Conservation (phyloP, 169 alveolate genomes). For the Plasmodium sp. region DNA sequence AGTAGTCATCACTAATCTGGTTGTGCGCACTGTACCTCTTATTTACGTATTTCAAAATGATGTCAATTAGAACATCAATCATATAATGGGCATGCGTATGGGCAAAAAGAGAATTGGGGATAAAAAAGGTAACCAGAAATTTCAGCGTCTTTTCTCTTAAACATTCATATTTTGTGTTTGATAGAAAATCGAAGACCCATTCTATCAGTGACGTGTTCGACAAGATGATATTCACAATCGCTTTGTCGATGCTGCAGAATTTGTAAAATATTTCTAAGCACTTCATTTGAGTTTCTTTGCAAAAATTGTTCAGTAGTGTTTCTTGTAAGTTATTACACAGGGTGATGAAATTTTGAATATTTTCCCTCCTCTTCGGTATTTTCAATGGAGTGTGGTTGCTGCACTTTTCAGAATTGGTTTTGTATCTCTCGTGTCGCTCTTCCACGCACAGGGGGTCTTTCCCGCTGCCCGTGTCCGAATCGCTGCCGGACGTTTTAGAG, state of each 20-base stretch:
- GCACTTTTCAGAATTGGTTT: background rate
- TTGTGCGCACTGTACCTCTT: background rate
- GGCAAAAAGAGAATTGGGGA: slow-evolving; percentile 59
- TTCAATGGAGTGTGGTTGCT: background rate
- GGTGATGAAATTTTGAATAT: slow-evolving; percentile 33
- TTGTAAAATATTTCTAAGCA: slow-evolving; percentile 59
- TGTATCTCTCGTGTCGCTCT: background rate
- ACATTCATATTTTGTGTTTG: slow-evolving; percentile 68
- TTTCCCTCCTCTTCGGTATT: background rate
- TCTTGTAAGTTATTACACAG: slow-evolving; percentile 73
- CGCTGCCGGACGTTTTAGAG: background rate
- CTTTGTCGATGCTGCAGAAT: slow-evolving; percentile 48
- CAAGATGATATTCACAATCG: slow-evolving; percentile 47
- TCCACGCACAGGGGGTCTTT: background rate
- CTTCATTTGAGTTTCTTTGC: slow-evolving; percentile 69
- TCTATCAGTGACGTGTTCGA: slow-evolving; percentile 60
- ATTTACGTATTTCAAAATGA: slow-evolving; percentile 64
- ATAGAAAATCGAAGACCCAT: slow-evolving; percentile 59
- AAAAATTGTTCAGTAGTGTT: slow-evolving; percentile 55
- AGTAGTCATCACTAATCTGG: slow-evolving; percentile 7
- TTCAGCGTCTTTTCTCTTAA: slow-evolving; percentile 62
- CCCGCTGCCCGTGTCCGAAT: background rate
- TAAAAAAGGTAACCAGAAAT: slow-evolving; percentile 58
- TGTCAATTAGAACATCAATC: slow-evolving; percentile 54
- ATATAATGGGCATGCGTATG: slow-evolving; percentile 63